A percentile compares a stretch with the other conserved stretches of the same genome.
Evolutionary conservation across 345 rosid genomes (phyloP).

Genomic region (Camelina laxa): DNA sequence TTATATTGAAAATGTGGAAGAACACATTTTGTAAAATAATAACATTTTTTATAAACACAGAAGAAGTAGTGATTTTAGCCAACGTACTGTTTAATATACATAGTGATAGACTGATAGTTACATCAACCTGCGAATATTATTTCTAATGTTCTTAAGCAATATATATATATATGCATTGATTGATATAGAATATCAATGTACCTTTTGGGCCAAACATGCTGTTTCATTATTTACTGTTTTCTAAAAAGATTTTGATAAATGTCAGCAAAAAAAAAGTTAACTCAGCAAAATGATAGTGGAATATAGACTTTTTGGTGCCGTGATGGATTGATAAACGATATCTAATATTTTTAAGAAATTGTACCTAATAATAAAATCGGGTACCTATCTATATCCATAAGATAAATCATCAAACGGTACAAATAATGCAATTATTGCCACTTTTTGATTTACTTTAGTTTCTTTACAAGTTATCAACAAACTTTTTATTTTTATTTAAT

Average conservation of each 20-base stretch:
- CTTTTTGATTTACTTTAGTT: neutral
- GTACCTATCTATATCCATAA: slow-evolving; percentile 16
- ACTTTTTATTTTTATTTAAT: too few species aligned
- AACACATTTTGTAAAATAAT: too few species aligned
- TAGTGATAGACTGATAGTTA: too few species aligned
- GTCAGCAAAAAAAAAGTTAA: slow-evolving; percentile 7
- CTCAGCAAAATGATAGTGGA: slow-evolving; percentile 30
- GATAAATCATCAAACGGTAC: slow-evolving; percentile 4
- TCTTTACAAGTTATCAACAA: neutral
- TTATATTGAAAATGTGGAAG: too few species aligned
- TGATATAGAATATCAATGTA: neutral
- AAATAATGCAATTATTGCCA: slow-evolving; percentile 6
- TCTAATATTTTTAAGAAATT: slow-evolving; percentile 6
- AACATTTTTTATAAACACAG: too few species aligned
- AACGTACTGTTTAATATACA: too few species aligned
- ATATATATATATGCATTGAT: too few species aligned
- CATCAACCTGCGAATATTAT: too few species aligned
- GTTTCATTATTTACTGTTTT: neutral
- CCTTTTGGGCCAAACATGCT: neutral
- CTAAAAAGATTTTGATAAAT: neutral
- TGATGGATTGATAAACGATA: slow-evolving; percentile 7
- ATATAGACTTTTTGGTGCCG: slow-evolving; percentile 32
- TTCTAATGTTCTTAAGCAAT: too few species aligned
- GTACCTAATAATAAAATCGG: slow-evolving; percentile 35
- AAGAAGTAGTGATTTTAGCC: too few species aligned